A percentile compares a stretch with the other conserved stretches of the same genome.
Evolutionary conservation across 768 basidiomycete species (phyloP).

Genomic region (Mycena metata): DNA sequence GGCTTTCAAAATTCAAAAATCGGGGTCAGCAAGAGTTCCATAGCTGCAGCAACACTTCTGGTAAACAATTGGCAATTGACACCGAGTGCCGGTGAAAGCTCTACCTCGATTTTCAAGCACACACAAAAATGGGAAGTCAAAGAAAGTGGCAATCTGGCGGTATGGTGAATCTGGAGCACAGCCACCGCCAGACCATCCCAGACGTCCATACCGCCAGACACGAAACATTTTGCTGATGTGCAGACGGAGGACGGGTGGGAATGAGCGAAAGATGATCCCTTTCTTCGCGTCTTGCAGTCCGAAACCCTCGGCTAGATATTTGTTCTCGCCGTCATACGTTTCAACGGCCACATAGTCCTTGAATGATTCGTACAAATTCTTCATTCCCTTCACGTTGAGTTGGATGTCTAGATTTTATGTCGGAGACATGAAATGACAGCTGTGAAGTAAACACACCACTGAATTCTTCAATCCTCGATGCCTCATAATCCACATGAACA

Average conservation of each 20-base stretch:
- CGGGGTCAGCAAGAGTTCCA: too few relatives aligned
- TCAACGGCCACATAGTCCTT: conserved; percentile 97
- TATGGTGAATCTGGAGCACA: too few relatives aligned
- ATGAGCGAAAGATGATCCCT: conserved; percentile 97
- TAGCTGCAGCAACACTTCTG: too few relatives aligned
- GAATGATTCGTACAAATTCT: conserved; percentile 96
- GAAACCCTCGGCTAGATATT: conserved; percentile 97
- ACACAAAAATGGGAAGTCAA: too few relatives aligned
- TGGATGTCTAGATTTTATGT: conserved; percentile 82
- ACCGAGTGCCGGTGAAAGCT: too few relatives aligned
- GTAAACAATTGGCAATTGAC: too few relatives aligned
- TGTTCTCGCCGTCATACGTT: conserved; percentile 98
- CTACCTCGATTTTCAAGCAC: too few relatives aligned
- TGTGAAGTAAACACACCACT: conserved; percentile 70
- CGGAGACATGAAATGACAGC: background rate
- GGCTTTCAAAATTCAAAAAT: too few relatives aligned
- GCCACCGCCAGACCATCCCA: too few relatives aligned
- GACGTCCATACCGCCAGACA: too few relatives aligned
- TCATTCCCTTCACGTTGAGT: conserved; percentile 62
- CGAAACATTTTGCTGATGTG: too few relatives aligned
- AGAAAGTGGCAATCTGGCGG: too few relatives aligned
- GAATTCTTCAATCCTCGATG: conserved; percentile 94
- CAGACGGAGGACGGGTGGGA: conserved; percentile 97
- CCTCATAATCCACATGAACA: conserved; percentile 97
- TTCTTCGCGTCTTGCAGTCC: conserved; percentile 99